Conservation (phyloP, 306 rosid species). For the Trichosanthes truncata region DNA sequence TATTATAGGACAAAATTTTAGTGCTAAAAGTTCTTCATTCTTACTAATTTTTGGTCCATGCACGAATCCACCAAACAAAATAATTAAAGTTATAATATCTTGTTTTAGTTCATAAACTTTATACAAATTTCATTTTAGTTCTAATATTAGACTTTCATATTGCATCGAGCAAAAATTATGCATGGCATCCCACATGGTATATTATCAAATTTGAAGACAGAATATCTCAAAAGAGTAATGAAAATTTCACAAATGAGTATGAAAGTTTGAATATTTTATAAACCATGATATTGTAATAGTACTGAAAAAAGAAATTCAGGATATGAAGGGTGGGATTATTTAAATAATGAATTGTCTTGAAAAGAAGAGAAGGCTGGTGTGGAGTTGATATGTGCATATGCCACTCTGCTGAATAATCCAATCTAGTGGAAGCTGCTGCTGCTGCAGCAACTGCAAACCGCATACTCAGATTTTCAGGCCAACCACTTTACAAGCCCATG, state of each 20-base stretch:
- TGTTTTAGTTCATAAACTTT: background rate
- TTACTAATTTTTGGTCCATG: background rate
- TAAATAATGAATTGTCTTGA: background rate
- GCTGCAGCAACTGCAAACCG: too few relatives aligned
- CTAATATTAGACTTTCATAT: too few relatives aligned
- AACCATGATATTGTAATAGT: too few relatives aligned
- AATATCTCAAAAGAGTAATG: background rate
- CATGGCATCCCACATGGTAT: background rate
- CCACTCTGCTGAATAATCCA: background rate
- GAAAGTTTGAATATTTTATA: too few relatives aligned
- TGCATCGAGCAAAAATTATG: background rate
- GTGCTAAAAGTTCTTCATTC: background rate
- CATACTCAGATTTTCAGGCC: constrained; percentile 2
- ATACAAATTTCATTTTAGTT: too few relatives aligned
- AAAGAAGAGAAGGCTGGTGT: background rate
- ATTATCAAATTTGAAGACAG: too few relatives aligned
- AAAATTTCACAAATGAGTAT: too few relatives aligned
- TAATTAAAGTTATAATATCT: too few relatives aligned
- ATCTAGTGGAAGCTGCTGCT: background rate
- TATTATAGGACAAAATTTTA: too few relatives aligned
- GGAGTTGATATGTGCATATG: background rate
- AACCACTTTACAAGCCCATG: constrained; percentile 6
- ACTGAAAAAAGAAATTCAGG: too few relatives aligned
- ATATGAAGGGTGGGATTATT: background rate
- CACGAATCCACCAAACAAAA: too few relatives aligned